Evolutionary conservation across 352 stramenopile species (phyloP), one percentile per base, ranked within the genome.

Genomic region (Globisporangium nodosum): DNA sequence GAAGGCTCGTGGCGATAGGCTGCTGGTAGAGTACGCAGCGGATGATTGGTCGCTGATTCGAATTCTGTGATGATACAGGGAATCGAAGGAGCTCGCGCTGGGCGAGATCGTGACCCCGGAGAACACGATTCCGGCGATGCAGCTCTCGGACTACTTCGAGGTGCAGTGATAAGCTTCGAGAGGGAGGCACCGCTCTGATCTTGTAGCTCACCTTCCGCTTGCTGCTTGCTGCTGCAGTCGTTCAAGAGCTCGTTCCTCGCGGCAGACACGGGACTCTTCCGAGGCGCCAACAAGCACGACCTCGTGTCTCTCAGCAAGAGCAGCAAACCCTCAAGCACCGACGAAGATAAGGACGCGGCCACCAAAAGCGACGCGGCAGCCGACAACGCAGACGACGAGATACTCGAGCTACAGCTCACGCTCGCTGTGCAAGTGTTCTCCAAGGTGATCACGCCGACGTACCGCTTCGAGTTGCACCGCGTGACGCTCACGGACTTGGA

Each of bases 91-190:
- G 20, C 54, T 60, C 20, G 20, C 13, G 33, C 31, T 60, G 33
- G 21, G 21, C 40, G 46, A 54, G 20, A 54, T 60, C 46, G 46
- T 60, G 20, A 21, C 54, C 3, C 3, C 20, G 4, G 46, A 52
- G 1, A 52, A 31, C 0, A 35, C 21, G 54, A 60, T 60, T 16
- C 46, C 54, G 33, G 47, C 27, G 20, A 60, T 60, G 46, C 40
- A 52, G 24, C 46, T 60, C 12, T 21, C 21, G 12, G 54, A 60
- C 54, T 60, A 60, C 54, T 60, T 54, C 24, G 54, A 60, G 45
- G 54, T 60, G 27, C 24, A 27, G 30, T 30, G 15, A 5, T 30
- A 7, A 21, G 7, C 43, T 6, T 40, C 18, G 45, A 49, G 20
- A 31, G 3, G 16, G 11, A 49, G 24, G 45, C 43, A 48, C 12